Percentiles rank a stretch among this genome's conserved stretches.
phyloP scores from a whole-genome alignment of 2,329 filamentous ascomycete species.

The Clonostachys solani region DNA sequence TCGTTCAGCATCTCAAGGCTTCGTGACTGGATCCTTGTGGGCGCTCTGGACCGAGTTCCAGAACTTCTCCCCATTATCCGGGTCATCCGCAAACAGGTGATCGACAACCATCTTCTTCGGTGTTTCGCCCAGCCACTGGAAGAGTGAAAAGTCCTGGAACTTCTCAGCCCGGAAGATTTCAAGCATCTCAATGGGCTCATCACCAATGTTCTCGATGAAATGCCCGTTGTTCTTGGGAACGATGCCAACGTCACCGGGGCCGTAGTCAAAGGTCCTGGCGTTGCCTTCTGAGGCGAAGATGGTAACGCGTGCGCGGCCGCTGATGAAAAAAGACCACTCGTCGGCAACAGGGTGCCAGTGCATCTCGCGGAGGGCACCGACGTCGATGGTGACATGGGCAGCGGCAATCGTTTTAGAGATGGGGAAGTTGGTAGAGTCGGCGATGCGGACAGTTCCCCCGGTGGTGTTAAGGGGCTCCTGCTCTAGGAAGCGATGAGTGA shows the following conservation, averaged over 20 bases:
- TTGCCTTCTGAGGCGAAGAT: conserved; percentile 67
- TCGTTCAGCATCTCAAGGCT: conserved; percentile 9
- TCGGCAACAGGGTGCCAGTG: conserved; percentile 80
- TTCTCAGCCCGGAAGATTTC: conserved; percentile 70
- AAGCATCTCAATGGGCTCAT: conserved; percentile 70
- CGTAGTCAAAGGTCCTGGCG: conserved; percentile 73
- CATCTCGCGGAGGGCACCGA: conserved; percentile 72
- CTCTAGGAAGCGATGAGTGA: conserved; percentile 68
- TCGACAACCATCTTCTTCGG: conserved; percentile 62
- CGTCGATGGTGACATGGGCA: conserved; percentile 66
- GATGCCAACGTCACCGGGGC: conserved; percentile 71
- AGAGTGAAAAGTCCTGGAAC: conserved; percentile 69
- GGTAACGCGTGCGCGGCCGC: conserved; percentile 67
- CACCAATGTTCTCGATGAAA: conserved; percentile 76
- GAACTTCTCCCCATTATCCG: conserved; percentile 58
- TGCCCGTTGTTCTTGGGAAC: conserved; percentile 76
- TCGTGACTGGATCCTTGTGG: conserved; percentile 51
- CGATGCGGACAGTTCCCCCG: conserved; percentile 71
- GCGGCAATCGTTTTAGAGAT: conserved; percentile 71
- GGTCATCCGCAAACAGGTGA: conserved; percentile 60
- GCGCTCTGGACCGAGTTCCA: conserved; percentile 57
- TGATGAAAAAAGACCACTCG: conserved; percentile 78
- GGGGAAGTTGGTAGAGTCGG: conserved; percentile 71
- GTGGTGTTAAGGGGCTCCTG: conserved; percentile 62
- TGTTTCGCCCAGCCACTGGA: conserved; percentile 73